Percentiles rank a stretch among this genome's conserved stretches.
Conservation (phyloP, 495 filamentous ascomycete genomes). For the Usnea hakonensis region DNA sequence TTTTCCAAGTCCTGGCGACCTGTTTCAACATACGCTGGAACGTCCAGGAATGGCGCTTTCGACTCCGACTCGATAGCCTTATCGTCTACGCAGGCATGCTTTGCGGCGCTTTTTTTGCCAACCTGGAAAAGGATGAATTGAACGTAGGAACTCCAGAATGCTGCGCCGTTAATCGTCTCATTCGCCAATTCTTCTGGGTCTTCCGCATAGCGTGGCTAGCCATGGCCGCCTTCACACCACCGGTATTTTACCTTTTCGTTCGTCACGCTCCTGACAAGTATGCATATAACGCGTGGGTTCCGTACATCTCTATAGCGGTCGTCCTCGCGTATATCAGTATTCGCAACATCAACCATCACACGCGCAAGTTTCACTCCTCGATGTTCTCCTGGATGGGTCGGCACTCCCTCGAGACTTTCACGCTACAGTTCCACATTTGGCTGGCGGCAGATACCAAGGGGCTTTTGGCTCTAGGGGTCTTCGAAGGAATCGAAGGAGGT, state of each 20-base stretch:
- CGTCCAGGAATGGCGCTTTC: conserved; percentile 38
- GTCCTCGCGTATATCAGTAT: conserved; percentile 45
- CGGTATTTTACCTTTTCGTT: conserved; percentile 31
- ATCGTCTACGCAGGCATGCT: conserved; percentile 48
- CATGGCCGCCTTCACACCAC: conserved; percentile 22
- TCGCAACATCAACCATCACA: conserved; percentile 37
- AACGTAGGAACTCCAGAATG: conserved; percentile 5
- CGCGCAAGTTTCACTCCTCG: conserved; percentile 37
- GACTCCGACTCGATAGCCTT: conserved; percentile 41
- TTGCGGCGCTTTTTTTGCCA: conserved; percentile 33
- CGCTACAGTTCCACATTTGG: conserved; percentile 57
- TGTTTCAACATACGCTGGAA: conserved; percentile 39
- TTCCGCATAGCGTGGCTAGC: conserved; percentile 20
- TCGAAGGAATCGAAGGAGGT: conserved; percentile 18
- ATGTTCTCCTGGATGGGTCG: conserved; percentile 48
- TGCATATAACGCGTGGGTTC: conserved; percentile 43
- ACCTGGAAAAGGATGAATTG: conserved; percentile 19
- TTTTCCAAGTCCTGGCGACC: conserved; percentile 30
- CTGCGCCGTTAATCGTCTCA: background rate
- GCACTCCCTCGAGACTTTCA: conserved; percentile 50
- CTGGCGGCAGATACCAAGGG: conserved; percentile 51
- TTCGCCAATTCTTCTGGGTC: conserved; percentile 21
- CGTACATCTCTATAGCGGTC: conserved; percentile 47
- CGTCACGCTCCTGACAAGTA: conserved; percentile 30
- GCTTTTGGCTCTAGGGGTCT: conserved; percentile 42